Evolutionary conservation across 2,329 filamentous ascomycete species (phyloP).

Genomic region (Colletotrichum godetiae): DNA sequence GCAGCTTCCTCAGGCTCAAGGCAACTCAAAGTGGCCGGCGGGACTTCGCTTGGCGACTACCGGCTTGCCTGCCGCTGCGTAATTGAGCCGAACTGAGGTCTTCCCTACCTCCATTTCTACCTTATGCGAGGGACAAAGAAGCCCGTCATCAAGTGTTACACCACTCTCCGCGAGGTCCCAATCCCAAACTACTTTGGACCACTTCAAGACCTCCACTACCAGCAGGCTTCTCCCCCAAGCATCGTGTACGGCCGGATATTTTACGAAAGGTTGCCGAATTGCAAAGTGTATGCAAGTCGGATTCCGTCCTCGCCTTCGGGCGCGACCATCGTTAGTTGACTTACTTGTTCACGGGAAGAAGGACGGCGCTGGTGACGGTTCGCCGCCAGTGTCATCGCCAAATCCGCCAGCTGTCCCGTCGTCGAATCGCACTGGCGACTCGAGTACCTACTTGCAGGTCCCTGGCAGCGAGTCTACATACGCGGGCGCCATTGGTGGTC

Average conservation of each 20-base stretch:
- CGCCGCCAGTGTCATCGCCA: slow-evolving; percentile 34
- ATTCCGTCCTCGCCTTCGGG: slow-evolving; percentile 61
- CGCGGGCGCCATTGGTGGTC: slow-evolving; percentile 21
- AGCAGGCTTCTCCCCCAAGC: neutral
- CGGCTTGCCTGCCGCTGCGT: neutral
- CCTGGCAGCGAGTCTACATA: slow-evolving; percentile 25
- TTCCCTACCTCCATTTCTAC: neutral
- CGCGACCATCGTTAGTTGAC: slow-evolving; percentile 65
- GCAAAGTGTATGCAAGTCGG: slow-evolving; percentile 61
- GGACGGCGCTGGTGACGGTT: slow-evolving; percentile 39
- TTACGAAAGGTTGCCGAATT: neutral
- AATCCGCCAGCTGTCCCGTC: slow-evolving; percentile 25
- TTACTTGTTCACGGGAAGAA: slow-evolving; percentile 54
- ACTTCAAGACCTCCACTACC: neutral
- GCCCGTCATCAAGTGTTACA: slow-evolving; percentile 15
- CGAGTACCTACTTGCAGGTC: slow-evolving; percentile 40
- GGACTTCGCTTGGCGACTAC: slow-evolving; percentile 6
- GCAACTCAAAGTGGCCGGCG: slow-evolving; percentile 6
- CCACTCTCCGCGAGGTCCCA: neutral
- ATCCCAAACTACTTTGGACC: neutral
- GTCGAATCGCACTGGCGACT: slow-evolving; percentile 33
- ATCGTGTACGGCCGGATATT: neutral
- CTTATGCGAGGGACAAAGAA: neutral
- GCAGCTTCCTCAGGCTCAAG: slow-evolving; percentile 3
- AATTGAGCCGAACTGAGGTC: slow-evolving; percentile 5